A percentile compares a stretch with the other conserved stretches of the same genome.
Evolutionary conservation across 2,329 filamentous ascomycete species (phyloP).

Genomic region (Aspergillus unguis): DNA sequence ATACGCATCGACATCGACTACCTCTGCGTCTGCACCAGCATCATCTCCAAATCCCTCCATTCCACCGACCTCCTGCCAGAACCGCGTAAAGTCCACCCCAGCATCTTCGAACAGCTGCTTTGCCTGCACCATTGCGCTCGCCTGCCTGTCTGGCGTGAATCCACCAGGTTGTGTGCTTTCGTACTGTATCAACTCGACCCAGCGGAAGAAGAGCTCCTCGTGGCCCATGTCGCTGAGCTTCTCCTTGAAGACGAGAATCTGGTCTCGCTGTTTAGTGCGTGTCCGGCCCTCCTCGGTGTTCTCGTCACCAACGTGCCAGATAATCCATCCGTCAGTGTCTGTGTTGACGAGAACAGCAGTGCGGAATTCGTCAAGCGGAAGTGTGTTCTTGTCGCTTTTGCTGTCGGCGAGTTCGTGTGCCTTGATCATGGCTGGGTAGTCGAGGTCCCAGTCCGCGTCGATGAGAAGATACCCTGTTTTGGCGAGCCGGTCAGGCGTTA

Average conservation of each 20-base stretch:
- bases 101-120: constrained; percentile 70
- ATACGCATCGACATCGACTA: constrained; percentile 59
- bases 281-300: constrained; percentile 43
- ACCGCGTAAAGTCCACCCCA: constrained; percentile 75
- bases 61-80: constrained; percentile 70
- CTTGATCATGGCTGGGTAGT: constrained; percentile 75
- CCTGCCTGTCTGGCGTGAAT: constrained; percentile 71
- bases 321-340: constrained; percentile 67
- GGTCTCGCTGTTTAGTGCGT: constrained; percentile 49
- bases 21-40: constrained; percentile 41
- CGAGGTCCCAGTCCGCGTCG: constrained; percentile 80
- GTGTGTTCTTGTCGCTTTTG: constrained; percentile 17
- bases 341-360: constrained; percentile 68
- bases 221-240: constrained; percentile 72
- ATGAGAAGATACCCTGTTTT: constrained; percentile 89
- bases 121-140: constrained; percentile 68
- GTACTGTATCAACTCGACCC: constrained; percentile 89
- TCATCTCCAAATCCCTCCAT: constrained; percentile 52
- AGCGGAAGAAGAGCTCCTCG: constrained; percentile 84
- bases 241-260: constrained; percentile 78
- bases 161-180: constrained; percentile 76
- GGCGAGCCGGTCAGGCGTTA: constrained; percentile 62
- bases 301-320: constrained; percentile 58
- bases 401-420: constrained; percentile 66
- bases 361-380: constrained; percentile 64